Evolutionary conservation across 1,284 basidiomycete genomes (phyloP), one percentile per base, ranked within the genome.

Genomic region (Microbotryum saponariae): DNA sequence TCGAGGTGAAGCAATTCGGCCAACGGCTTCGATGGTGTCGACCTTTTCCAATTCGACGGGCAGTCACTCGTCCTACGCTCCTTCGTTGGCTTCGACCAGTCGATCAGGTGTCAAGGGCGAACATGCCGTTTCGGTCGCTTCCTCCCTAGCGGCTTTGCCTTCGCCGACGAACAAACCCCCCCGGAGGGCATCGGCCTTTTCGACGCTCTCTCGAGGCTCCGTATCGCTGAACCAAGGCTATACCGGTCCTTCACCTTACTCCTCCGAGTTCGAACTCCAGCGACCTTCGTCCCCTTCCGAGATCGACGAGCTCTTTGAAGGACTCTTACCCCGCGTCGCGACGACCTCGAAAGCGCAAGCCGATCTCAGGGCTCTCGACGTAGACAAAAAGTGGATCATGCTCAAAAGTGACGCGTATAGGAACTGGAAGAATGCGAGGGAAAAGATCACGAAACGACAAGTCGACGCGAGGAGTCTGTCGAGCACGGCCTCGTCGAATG

Each of bases 381-480:
- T 87, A 33, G 88, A 92, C 55, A 91, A 91, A 74, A 97, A 97
- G 76, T 97, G 93, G 93, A 81, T 82, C 65, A 84, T 97, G 72
- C 88, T 97, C 12, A 84, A 88, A 74, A 90, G 85, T 67, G 87
- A 90, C 70, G 86, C 88, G 71, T 85, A 87, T 59, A 81, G 87
- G 61, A 83, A 87, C 49, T 91, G 86, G 84, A 85, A 83, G 70
- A 84, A 33, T 1, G 61, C 59, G 51, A 52, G 65, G 23, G 66
- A 69, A 44, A 62, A 62, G 44, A 20, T 61, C 29, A 63, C 65
- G 16, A 42, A 42, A 42, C 54, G 63, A 8, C 48, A 58, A 7
- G 63, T 59, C 57, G 63, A 58, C 4, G 60, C 56, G 25, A 44
- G 50, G 37, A 68, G 61, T 50, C 58, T 55, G 2, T 54, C 59